These are phyloP conservation scores for Backusella tarrabulga DNA, from an alignment of 192 early-diverging fungal genomes.

Conservation along the genomic window DNA sequence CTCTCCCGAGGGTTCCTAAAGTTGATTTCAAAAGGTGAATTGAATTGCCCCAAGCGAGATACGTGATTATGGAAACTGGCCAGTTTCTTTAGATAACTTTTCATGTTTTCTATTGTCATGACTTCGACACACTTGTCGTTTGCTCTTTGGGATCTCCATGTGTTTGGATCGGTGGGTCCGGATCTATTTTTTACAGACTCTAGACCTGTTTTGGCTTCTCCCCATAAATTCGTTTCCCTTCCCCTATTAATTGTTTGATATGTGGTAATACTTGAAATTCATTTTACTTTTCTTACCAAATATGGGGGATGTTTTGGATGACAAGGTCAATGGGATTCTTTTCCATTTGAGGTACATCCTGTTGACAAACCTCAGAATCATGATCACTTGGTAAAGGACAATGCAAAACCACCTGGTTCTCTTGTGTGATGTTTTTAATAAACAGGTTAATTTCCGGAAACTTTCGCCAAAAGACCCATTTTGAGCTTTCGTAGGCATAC, in stretches of 20 bases:
- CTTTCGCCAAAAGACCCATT: conserved; percentile 60
- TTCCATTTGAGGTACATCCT: conserved; percentile 46
- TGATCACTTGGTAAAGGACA: conserved; percentile 40
- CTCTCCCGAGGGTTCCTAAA: conserved; percentile 44
- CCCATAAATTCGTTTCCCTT: conserved; percentile 69
- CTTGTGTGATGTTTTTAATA: conserved; percentile 53
- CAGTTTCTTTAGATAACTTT: conserved; percentile 64
- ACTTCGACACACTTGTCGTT: conserved; percentile 69
- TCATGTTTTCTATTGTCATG: conserved; percentile 58
- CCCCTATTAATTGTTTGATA: conserved; percentile 34
- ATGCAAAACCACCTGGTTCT: conserved; percentile 45
- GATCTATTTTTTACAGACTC: conserved; percentile 41
- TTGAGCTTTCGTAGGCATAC: conserved; percentile 59
- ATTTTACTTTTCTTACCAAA: conserved; percentile 41
- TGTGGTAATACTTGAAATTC: neutral
- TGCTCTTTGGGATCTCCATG: conserved; percentile 65
- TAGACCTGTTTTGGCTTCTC: conserved; percentile 41
- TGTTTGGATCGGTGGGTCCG: conserved; percentile 54
- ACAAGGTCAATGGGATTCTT: conserved; percentile 67
- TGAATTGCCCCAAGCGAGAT: conserved; percentile 65
- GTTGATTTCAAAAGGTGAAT: conserved; percentile 51
- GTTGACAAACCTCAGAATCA: neutral
- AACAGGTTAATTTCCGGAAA: conserved; percentile 63
- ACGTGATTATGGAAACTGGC: conserved; percentile 49
- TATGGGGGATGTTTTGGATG: conserved; percentile 68